These are phyloP conservation scores for Saturnispora silvae DNA, from an alignment of 805 yeast species.

Conservation along the genomic window DNA sequence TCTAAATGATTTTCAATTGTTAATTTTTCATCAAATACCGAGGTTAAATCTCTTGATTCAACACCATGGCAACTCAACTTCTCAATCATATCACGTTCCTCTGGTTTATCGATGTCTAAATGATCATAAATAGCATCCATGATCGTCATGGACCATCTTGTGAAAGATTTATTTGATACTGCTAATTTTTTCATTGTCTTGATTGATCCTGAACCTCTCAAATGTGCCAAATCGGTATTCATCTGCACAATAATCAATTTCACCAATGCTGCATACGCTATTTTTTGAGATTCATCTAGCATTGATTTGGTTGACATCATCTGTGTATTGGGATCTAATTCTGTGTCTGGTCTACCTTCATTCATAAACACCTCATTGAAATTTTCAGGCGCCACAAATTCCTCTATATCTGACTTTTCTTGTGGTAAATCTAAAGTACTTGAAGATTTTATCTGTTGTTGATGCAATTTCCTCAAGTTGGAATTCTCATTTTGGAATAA, in stretches of 20 bases:
- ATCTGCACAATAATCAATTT: slow-evolving; percentile 66
- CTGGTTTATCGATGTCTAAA: slow-evolving; percentile 54
- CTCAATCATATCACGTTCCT: slow-evolving; percentile 82
- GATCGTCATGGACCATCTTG: slow-evolving; percentile 72
- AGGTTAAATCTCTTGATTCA: slow-evolving; percentile 58
- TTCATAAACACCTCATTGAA: slow-evolving; percentile 15
- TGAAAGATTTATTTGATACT: slow-evolving; percentile 63
- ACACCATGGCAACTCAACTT: slow-evolving; percentile 77
- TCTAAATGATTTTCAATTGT: slow-evolving; percentile 42
- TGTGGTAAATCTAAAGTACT: slow-evolving; percentile 5
- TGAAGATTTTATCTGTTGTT: slow-evolving; percentile 1
- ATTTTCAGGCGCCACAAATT: slow-evolving; percentile 16
- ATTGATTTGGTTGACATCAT: slow-evolving; percentile 70
- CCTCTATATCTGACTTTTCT: slow-evolving; percentile 8
- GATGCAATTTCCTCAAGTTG: slow-evolving; percentile 24
- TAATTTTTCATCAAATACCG: slow-evolving; percentile 35
- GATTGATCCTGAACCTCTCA: slow-evolving; percentile 41
- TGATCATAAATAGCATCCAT: slow-evolving; percentile 69
- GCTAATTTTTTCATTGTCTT: slow-evolving; percentile 52
- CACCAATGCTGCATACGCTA: slow-evolving; percentile 84
- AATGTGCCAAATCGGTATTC: slow-evolving; percentile 66
- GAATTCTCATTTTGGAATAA: slow-evolving; percentile 31
- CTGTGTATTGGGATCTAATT: slow-evolving; percentile 46
- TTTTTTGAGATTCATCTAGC: slow-evolving; percentile 73
- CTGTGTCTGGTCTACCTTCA: slow-evolving; percentile 25